These are phyloP conservation scores for Microsporum ferrugineum DNA, from an alignment of 2,329 filamentous ascomycete species.

Conservation along the genomic window DNA sequence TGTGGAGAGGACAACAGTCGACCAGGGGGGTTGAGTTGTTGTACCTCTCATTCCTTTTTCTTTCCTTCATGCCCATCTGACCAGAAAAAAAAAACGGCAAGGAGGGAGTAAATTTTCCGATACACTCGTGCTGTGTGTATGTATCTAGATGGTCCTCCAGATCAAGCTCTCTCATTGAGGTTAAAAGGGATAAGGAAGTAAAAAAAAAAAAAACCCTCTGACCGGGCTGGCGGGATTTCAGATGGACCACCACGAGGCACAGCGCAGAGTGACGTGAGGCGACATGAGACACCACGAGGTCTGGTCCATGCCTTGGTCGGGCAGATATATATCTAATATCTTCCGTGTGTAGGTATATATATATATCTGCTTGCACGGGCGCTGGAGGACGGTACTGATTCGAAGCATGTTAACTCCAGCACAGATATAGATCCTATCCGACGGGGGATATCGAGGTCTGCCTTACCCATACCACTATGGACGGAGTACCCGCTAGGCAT, in stretches of 20 bases:
- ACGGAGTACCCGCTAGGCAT: neutral
- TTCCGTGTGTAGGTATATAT: neutral
- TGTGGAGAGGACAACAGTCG: neutral
- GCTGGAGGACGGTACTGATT: neutral
- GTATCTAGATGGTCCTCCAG: neutral
- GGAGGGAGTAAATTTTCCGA: neutral
- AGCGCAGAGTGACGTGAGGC: neutral
- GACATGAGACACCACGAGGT: constrained; percentile 1
- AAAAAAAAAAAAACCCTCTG: neutral
- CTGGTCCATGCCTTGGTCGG: neutral
- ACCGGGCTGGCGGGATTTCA: neutral
- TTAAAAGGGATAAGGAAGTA: neutral
- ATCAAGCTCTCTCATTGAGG: too few species aligned
- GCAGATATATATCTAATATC: neutral
- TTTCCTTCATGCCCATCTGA: neutral
- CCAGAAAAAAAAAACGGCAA: neutral
- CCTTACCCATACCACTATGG: neutral
- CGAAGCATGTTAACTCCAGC: neutral
- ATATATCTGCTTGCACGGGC: neutral
- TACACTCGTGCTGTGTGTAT: neutral
- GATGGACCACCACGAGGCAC: constrained; percentile 2
- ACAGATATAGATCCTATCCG: neutral
- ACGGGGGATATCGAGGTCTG: neutral
- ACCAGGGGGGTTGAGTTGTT: neutral
- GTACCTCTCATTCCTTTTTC: neutral